Base-by-base conservation (phyloP, 345 rosid species). In the Ceriops zippeliana region DNA sequence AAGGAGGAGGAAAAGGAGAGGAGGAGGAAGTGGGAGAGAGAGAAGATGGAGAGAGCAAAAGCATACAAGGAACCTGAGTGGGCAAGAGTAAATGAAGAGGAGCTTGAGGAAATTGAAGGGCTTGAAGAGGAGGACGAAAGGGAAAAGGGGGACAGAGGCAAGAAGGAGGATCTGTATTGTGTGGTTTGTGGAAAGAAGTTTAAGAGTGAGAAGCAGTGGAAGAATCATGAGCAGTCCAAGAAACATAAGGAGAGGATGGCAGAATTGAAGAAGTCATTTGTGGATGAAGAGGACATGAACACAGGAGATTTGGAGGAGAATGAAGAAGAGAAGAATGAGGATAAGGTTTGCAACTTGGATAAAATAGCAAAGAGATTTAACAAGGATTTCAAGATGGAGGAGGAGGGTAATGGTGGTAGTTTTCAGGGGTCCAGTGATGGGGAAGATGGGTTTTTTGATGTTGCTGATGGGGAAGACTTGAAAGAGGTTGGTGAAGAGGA, bases 221-320 rank as follows among this genome's bases (percentile, higher is more conserved):
- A 85, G 80, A 95, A 91, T 82, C 98, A 95, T 10, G 98, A 95
- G 80, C 97, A 90, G 84, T 95, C 98, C 0, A 90, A 89, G 88
- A 95, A 95, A 89, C 99, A 95, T 24, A 90, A 84, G 84, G 98
- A 95, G 85, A 91, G 84, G 83, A 87, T 95, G 54, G 96, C 87
- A 0, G 83, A 86, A 76, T 85, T 91, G 82, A 86, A 88, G 81
- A 84, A 88, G 59, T 66, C 85, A 0, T 86, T 88, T 70, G 75
- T 56, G 56, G 82, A 84, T 22, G 85, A 83, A 60, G 93, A 88
- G 11, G 83, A 70, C 4, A 72, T 69, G 34, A 19, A 20, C 59
- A 65, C 74, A 3, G 83, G 56, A 46, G 83, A 35, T 24, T 65
- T 73, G 24, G 70, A 61, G 63, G 86, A 73, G 62, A 46, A 58